Evolutionary conservation across 2,329 filamentous ascomycete genomes (phyloP), one percentile per base, ranked within the genome.

Genomic region (Myotisia sp.): DNA sequence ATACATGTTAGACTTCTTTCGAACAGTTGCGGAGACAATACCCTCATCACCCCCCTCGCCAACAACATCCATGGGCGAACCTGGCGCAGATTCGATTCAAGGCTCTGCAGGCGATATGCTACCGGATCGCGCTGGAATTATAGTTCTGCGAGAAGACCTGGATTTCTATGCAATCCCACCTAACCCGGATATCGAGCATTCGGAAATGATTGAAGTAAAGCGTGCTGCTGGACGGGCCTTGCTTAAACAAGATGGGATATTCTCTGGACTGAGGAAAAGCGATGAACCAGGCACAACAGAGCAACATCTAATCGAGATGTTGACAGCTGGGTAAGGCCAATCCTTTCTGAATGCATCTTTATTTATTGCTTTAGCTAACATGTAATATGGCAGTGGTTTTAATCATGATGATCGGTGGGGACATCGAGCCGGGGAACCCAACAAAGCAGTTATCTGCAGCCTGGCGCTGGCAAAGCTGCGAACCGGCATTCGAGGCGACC

Each of bases 1-100:
- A 61, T 98, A 95, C 64, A 98, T 98, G 90, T 74, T 98, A 44
- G 87, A 94, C 50, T 98, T 98, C 62, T 98, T 98, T 67, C 80
- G 90, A 44, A 77, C 78, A 45, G 87, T 98, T 43, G 90, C 90
- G 35, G 85, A 94, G 59, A 90, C 86, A n/a, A 95, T 98, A 46
- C 58, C 57, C 5, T 70, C 74, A 26, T 75, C 82, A 42, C 64
- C 71, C 10, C 67, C 69, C 19, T 82, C 81, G 34, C 74, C 78
- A 21, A 72, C 69, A 37, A 63, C 71, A 22, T 73, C 74, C 2
- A 63, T 67, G 20, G 52, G 57, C 42, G 74, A 82, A 41, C 63
- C 71, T 41, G 47, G 73, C 67, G 75, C 81, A 42, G 85, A 92
- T 54, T 75, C 80, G 3, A 68, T 83, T 58, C 74, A 75, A 49